These are phyloP conservation scores for Papiliotrema fonsecae DNA, from an alignment of 1,284 basidiomycete genomes.

Conservation along the genomic window DNA sequence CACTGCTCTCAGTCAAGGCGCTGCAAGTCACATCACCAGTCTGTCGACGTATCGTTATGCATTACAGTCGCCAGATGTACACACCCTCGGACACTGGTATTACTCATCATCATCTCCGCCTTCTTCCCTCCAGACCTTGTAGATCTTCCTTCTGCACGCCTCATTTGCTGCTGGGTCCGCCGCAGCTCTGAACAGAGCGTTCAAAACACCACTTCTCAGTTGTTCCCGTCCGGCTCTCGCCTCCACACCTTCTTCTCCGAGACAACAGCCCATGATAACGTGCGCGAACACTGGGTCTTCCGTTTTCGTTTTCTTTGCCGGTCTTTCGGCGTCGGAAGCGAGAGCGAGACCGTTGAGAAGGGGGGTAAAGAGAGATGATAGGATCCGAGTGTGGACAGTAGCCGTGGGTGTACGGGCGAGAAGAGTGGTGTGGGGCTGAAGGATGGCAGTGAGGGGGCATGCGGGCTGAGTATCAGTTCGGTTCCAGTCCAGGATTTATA, in stretches of 20 bases:
- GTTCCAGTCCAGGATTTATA: not conserved
- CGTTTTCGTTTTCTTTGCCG: slow-evolving; percentile 24
- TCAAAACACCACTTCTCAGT: slow-evolving; percentile 60
- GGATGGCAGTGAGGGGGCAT: slow-evolving; percentile 33
- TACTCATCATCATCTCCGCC: slow-evolving; percentile 46
- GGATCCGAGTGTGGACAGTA: slow-evolving; percentile 41
- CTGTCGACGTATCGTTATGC: too few species aligned
- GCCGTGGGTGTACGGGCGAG: slow-evolving; percentile 37
- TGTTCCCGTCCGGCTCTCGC: slow-evolving; percentile 14
- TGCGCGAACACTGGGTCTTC: slow-evolving; percentile 45
- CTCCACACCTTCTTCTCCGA: slow-evolving; percentile 20
- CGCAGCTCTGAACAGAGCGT: slow-evolving; percentile 67
- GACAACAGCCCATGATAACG: slow-evolving; percentile 26
- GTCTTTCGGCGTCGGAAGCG: slow-evolving; percentile 17
- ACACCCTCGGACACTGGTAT: not conserved
- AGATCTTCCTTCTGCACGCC: slow-evolving; percentile 73
- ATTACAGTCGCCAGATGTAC: too few species aligned
- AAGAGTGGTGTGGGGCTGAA: slow-evolving; percentile 41
- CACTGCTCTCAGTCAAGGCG: too few species aligned
- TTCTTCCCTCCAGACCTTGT: slow-evolving; percentile 65
- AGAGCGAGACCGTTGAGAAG: slow-evolving; percentile 20
- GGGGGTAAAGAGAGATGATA: slow-evolving; percentile 32
- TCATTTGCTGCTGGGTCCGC: slow-evolving; percentile 63
- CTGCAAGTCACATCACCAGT: too few species aligned
- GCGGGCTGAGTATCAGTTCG: slow-evolving; percentile 12